These are phyloP conservation scores for Gyromitra esculenta DNA, from an alignment of 2,329 filamentous ascomycete species.

Conservation along the genomic window DNA sequence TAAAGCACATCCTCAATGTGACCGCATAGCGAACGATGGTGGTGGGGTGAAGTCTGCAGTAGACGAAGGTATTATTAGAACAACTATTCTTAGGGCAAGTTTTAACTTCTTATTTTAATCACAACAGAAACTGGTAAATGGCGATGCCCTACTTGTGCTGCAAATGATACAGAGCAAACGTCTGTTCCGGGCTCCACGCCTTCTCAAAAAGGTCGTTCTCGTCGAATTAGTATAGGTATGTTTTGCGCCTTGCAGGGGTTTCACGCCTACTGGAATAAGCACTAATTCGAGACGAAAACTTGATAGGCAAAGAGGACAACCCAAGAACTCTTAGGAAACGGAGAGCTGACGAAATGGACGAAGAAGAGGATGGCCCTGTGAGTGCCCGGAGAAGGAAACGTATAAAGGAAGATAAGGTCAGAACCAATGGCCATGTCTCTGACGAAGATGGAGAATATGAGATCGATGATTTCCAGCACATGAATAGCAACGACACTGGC, in stretches of 20 bases:
- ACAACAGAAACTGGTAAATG: constrained; percentile 67
- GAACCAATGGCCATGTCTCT: constrained; percentile 57
- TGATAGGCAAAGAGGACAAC: constrained; percentile 60
- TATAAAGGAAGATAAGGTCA: constrained; percentile 57
- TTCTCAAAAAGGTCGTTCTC: constrained; percentile 35
- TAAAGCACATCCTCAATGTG: constrained; percentile 90
- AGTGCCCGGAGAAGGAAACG: constrained; percentile 59
- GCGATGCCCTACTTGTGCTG: constrained; percentile 68
- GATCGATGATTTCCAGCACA: constrained; percentile 53
- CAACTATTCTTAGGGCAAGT: not conserved
- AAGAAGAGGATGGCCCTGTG: constrained; percentile 55
- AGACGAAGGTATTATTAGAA: constrained; percentile 57
- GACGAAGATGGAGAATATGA: constrained; percentile 59
- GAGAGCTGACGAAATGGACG: constrained; percentile 56
- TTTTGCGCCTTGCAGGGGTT: not conserved
- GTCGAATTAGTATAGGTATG: constrained; percentile 36
- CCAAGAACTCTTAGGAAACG: constrained; percentile 55
- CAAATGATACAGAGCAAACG: constrained; percentile 64
- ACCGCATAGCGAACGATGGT: constrained; percentile 74
- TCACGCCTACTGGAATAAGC: constrained; percentile 4
- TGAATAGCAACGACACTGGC: constrained; percentile 33
- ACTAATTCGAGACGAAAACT: constrained; percentile 20
- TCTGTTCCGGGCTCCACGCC: constrained; percentile 8
- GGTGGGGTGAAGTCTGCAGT: constrained; percentile 62
- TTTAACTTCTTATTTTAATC: constrained; percentile 52